Conservation (phyloP, 495 filamentous ascomycete genomes). For the Lasiosphaeria ovina region DNA sequence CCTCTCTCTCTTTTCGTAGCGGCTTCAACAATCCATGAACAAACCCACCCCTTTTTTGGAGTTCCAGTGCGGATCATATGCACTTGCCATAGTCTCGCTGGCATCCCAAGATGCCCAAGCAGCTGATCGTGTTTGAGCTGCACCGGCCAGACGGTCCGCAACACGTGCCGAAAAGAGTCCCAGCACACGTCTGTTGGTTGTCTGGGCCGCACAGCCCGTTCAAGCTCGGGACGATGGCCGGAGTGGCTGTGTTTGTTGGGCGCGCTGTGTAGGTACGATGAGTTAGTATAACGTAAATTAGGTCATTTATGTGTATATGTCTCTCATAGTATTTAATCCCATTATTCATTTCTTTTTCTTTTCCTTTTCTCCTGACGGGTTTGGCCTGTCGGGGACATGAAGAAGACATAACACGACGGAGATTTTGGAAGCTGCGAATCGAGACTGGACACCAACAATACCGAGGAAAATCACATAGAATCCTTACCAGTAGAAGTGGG, state of each 20-base stretch:
- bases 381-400: too few relatives aligned
- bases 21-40: too few relatives aligned
- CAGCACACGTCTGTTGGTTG: slow-evolving; percentile 33
- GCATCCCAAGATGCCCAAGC: slow-evolving; percentile 27
- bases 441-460: neutral
- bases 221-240: slow-evolving; percentile 16
- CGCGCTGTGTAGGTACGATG: neutral
- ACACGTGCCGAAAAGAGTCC: slow-evolving; percentile 37
- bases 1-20: neutral
- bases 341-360: too few relatives aligned
- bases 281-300: neutral
- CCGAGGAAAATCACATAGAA: neutral
- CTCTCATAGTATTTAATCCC: too few relatives aligned
- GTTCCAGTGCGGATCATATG: slow-evolving; percentile 4
- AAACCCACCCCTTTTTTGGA: too few relatives aligned
- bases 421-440: neutral
- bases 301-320: neutral
- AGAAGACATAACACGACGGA: too few relatives aligned
- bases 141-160: slow-evolving; percentile 33
- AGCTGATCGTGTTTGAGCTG: slow-evolving; percentile 27
- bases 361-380: too few relatives aligned
- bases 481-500: slow-evolving; percentile 11
- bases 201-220: slow-evolving; percentile 25
- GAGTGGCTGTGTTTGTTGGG: slow-evolving; percentile 7
- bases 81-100: slow-evolving; percentile 29